A percentile compares a stretch with the other conserved stretches of the same genome.
Conservation (phyloP, 2,329 filamentous ascomycete species). For the Pseudogymnoascus destructans region DNA sequence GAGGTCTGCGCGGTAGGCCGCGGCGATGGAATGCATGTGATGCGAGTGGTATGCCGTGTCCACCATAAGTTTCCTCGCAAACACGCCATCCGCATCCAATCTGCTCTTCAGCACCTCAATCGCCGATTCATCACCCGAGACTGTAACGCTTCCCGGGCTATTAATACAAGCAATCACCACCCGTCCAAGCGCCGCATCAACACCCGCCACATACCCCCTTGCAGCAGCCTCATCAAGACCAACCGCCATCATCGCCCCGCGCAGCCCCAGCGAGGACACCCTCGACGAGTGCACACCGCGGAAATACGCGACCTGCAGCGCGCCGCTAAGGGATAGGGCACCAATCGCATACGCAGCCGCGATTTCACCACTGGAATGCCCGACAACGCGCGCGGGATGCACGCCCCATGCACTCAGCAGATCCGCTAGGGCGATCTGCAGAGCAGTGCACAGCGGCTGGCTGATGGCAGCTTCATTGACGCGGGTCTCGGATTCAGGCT, state of each 20-base stretch:
- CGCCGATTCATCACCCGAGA: slow-evolving; percentile 16
- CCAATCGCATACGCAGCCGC: slow-evolving; percentile 34
- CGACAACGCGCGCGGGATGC: slow-evolving; percentile 29
- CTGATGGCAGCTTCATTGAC: slow-evolving; percentile 32
- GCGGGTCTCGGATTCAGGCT: slow-evolving; percentile 25
- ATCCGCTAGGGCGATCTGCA: slow-evolving; percentile 35
- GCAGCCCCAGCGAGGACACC: slow-evolving; percentile 22
- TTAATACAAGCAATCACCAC: slow-evolving; percentile 27
- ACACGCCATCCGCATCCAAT: slow-evolving; percentile 14
- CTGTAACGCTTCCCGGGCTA: slow-evolving; percentile 19
- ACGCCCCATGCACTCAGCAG: slow-evolving; percentile 34
- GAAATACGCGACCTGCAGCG: slow-evolving; percentile 35
- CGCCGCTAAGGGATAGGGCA: slow-evolving; percentile 24
- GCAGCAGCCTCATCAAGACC: slow-evolving; percentile 27
- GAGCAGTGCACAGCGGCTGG: slow-evolving; percentile 33
- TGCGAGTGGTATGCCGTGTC: slow-evolving; percentile 24
- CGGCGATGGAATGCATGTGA: slow-evolving; percentile 25
- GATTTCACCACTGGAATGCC: slow-evolving; percentile 38
- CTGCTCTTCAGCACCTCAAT: slow-evolving; percentile 12
- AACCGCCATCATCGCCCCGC: slow-evolving; percentile 44
- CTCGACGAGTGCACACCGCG: slow-evolving; percentile 24
- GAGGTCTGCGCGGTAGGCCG: slow-evolving; percentile 17
- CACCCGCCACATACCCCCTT: slow-evolving; percentile 19
- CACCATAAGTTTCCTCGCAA: slow-evolving; percentile 17
- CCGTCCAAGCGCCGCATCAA: slow-evolving; percentile 20